Conservation (phyloP, 257 asterid species). For the Vinca minor region DNA sequence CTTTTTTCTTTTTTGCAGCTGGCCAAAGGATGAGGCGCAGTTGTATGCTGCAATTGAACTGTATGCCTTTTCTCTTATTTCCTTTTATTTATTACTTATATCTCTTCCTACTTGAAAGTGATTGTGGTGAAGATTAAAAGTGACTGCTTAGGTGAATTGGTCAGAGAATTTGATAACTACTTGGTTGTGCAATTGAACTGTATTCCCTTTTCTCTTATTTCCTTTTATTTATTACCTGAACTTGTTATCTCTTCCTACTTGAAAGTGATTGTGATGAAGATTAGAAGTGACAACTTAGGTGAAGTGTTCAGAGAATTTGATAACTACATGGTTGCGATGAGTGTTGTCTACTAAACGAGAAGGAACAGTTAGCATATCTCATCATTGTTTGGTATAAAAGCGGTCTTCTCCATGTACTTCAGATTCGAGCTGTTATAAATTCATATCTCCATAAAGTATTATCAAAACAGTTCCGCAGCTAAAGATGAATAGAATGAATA, state of each 20-base stretch:
- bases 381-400: neutral
- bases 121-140: no score
- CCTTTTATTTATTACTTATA: neutral
- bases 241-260: no score
- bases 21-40: conserved; percentile 91
- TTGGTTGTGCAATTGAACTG: conserved; percentile 74
- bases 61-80: conserved; percentile 35
- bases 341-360: neutral
- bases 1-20: conserved; percentile 38
- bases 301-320: neutral
- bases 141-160: neutral
- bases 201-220: conserved; percentile 26
- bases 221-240: neutral
- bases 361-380: neutral
- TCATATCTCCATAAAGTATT: no score
- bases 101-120: no score
- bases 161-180: neutral
- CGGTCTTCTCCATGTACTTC: neutral
- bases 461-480: no score
- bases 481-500: no score
- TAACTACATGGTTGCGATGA: neutral
- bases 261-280: no score
- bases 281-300: neutral
- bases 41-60: conserved; percentile 78
- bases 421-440: no score